Evolutionary conservation across 192 early-diverging fungal genomes (phyloP).

Genomic region (Ambispora gerdemannii): DNA sequence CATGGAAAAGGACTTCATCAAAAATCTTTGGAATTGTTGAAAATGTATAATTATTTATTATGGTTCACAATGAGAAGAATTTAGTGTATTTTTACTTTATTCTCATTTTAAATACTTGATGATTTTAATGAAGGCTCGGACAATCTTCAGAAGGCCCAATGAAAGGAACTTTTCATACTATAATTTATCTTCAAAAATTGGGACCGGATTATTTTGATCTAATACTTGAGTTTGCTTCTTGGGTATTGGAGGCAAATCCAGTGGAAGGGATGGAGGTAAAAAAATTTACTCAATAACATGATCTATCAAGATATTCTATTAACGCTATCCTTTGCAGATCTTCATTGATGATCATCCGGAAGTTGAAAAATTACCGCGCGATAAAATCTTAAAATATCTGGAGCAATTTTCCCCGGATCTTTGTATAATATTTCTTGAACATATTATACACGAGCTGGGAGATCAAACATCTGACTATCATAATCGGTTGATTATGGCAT

Average conservation of each 20-base stretch:
- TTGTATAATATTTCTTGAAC: constrained; percentile 73
- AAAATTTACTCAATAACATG: background rate
- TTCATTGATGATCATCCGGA: constrained; percentile 57
- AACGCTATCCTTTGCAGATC: constrained; percentile 34
- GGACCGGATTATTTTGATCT: constrained; percentile 74
- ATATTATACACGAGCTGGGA: constrained; percentile 68
- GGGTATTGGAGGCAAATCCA: constrained; percentile 69
- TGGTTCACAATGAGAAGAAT: too few species aligned
- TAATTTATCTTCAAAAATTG: constrained; percentile 76
- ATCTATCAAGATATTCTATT: constrained; percentile 20
- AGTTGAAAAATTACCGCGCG: constrained; percentile 60
- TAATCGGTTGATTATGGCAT: constrained; percentile 76
- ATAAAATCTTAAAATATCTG: constrained; percentile 63
- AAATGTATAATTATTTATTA: constrained; percentile 42
- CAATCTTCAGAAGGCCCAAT: constrained; percentile 51
- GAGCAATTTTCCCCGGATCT: constrained; percentile 62
- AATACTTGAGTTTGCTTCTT: constrained; percentile 77
- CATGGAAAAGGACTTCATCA: constrained; percentile 84
- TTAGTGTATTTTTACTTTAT: too few species aligned
- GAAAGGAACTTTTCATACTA: constrained; percentile 60
- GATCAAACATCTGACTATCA: constrained; percentile 72
- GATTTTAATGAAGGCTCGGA: constrained; percentile 33
- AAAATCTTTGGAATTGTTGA: constrained; percentile 84
- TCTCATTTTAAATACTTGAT: constrained; percentile 7
- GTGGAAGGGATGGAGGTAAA: constrained; percentile 66